Conservation (phyloP, 1,139 yeast genomes). For the Scheffersomyces quercinus region DNA sequence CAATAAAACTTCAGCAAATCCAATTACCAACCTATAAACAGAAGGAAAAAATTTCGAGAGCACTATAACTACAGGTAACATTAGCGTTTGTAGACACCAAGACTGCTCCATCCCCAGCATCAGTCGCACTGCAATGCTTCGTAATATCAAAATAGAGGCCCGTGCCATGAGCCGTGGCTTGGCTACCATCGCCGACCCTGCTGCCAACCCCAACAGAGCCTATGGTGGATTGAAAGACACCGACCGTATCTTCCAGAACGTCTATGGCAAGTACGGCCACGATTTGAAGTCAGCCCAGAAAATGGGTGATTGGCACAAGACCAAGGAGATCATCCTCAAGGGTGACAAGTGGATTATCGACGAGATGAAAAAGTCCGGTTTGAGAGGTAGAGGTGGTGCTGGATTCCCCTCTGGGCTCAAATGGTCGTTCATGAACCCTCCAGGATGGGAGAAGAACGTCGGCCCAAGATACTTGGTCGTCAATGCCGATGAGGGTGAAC, state of each 20-base stretch:
- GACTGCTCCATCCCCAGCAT: no score
- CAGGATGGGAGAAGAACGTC: conserved; percentile 85
- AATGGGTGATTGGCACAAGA: conserved; percentile 90
- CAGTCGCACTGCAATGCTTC: neutral
- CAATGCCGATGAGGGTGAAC: conserved; percentile 93
- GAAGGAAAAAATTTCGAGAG: neutral
- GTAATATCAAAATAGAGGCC: conserved; percentile 11
- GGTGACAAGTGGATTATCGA: conserved; percentile 89
- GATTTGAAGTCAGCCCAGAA: conserved; percentile 72
- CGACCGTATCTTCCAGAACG: conserved; percentile 84
- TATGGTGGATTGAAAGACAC: conserved; percentile 80
- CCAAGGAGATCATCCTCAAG: conserved; percentile 77
- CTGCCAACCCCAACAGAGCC: conserved; percentile 54
- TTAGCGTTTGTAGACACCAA: no score
- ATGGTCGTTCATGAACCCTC: conserved; percentile 94
- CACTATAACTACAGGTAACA: no score
- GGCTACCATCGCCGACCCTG: conserved; percentile 48
- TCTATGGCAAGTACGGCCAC: conserved; percentile 71
- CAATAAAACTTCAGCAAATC: conserved; percentile 17
- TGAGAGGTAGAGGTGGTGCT: conserved; percentile 92
- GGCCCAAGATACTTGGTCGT: conserved; percentile 87
- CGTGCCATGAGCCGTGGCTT: conserved; percentile 28
- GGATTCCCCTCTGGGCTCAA: conserved; percentile 89
- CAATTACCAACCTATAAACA: neutral
- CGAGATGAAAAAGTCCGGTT: conserved; percentile 80